Evolutionary conservation across 345 rosid genomes (phyloP), one percentile per base, ranked within the genome.

Genomic region (Psidium guajava): DNA sequence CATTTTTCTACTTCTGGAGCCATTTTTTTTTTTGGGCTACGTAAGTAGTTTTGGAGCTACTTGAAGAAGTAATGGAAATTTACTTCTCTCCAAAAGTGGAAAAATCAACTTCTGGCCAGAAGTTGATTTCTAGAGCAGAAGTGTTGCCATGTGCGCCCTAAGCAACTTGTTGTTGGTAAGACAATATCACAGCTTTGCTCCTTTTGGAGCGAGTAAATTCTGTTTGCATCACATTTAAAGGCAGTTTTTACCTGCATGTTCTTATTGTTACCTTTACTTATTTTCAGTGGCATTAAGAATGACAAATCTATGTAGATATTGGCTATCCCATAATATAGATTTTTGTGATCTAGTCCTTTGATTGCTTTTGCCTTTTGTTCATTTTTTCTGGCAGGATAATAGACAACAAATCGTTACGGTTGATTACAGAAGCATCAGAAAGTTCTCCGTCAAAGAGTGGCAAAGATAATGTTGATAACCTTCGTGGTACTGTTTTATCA

Each of bases 391-490:
- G 51, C 91, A 97, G 99, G 92, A 95, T 96, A 75, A 94, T 97
- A 87, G 99, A 97, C 89, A 95, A 93, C 91, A 95, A 88, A 91
- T 89, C 99, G 10, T 85, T 97, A 88, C 92, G 92, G 91, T 90
- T 97, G 93, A 96, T 97, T 84, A 93, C 98, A 53, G 98, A 93
- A 80, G 21, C 93, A 40, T 93, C 93, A 32, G 95, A 91, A 73
- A 90, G 92, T 86, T 91, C 96, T 83, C 93, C 95, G 51, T 87
- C 95, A 83, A 93, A 90, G 90, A 84, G 92, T 64, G 93, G 93
- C 74, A 91, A 84, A 90, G 98, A 90, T 28, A 54, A 53, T 82
- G 27, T 90, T 50, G 98, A 96, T 88, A 89, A 86, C 83, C 96
- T 94, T 87, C 98, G 95, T 18, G 99, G 98, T 97, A 90, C 36